Conservation (phyloP, 768 basidiomycete genomes). For the Butyriboletus loyo region DNA sequence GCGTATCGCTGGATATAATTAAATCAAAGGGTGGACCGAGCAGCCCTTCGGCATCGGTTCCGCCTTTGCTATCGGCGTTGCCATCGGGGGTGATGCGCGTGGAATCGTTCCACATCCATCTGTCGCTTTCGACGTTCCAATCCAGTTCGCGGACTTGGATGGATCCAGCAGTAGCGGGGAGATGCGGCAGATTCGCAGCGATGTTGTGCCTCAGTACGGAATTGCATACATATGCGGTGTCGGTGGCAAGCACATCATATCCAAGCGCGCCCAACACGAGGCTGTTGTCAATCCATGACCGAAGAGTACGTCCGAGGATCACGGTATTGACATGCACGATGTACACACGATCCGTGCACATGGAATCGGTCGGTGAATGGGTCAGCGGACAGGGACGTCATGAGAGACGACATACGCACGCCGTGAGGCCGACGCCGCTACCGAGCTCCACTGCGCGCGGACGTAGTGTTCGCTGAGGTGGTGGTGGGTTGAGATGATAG, state of each 20-base stretch:
- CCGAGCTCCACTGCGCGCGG: slow-evolving; percentile 71
- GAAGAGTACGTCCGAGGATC: not conserved
- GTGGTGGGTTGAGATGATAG: slow-evolving; percentile 31
- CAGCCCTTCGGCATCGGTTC: slow-evolving; percentile 15
- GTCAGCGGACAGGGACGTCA: not conserved
- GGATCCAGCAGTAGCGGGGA: slow-evolving; percentile 36
- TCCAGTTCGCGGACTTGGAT: slow-evolving; percentile 67
- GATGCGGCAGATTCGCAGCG: slow-evolving; percentile 39
- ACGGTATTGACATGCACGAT: not conserved
- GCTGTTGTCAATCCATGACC: slow-evolving; percentile 28
- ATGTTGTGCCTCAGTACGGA: slow-evolving; percentile 66
- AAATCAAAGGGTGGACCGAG: slow-evolving; percentile 66
- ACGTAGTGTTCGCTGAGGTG: slow-evolving; percentile 12
- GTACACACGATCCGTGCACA: not conserved
- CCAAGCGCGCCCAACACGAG: slow-evolving; percentile 66
- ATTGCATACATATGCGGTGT: slow-evolving; percentile 59
- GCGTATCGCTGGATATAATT: slow-evolving; percentile 80
- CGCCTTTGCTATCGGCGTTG: slow-evolving; percentile 12
- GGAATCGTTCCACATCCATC: slow-evolving; percentile 51
- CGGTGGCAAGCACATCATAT: slow-evolving; percentile 77
- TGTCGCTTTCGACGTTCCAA: slow-evolving; percentile 56
- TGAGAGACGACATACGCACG: slow-evolving; percentile 45
- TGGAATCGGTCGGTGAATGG: not conserved
- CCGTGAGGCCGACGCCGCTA: slow-evolving; percentile 76
- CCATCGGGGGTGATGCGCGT: slow-evolving; percentile 36